Percentiles rank a stretch among this genome's conserved stretches.
Evolutionary conservation across 345 rosid species (phyloP).

Genomic region (Abelmoschus esculentus): DNA sequence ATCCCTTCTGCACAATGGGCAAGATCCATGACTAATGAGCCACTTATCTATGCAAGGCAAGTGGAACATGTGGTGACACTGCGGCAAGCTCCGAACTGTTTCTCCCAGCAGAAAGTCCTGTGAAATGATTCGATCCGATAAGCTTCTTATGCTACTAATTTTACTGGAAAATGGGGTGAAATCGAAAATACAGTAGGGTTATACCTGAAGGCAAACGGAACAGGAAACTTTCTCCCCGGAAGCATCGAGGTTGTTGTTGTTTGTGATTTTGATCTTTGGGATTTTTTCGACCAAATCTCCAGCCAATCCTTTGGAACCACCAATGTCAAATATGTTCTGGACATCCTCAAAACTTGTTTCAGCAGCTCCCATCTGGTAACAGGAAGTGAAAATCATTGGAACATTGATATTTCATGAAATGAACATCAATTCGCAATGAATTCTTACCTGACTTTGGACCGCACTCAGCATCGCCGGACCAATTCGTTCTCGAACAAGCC

Average conservation of each 20-base stretch:
- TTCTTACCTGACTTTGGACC: slow-evolving; percentile 92
- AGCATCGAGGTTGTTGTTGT: slow-evolving; percentile 51
- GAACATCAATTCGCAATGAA: background rate
- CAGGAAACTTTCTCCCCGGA: slow-evolving; percentile 77
- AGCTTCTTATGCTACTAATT: background rate
- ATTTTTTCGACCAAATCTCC: slow-evolving; percentile 75
- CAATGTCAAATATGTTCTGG: slow-evolving; percentile 80
- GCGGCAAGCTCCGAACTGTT: slow-evolving; percentile 86
- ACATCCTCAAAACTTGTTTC: slow-evolving; percentile 73
- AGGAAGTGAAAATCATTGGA: slow-evolving; percentile 8
- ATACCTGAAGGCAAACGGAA: slow-evolving; percentile 97
- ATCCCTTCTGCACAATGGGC: slow-evolving; percentile 92
- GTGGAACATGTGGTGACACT: slow-evolving; percentile 97
- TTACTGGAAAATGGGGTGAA: background rate
- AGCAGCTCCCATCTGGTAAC: slow-evolving; percentile 83
- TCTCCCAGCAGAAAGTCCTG: slow-evolving; percentile 99
- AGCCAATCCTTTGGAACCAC: slow-evolving; percentile 65
- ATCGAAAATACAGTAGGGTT: background rate
- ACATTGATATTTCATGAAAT: background rate
- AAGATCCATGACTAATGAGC: slow-evolving; percentile 81
- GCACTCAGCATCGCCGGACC: slow-evolving; percentile 99
- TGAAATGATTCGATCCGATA: slow-evolving; percentile 8
- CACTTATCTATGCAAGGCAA: slow-evolving; percentile 95
- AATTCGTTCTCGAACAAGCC: slow-evolving; percentile 92
- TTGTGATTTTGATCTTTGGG: slow-evolving; percentile 70